Evolutionary conservation across 2,329 filamentous ascomycete species (phyloP).

Genomic region (Arthrobotrys conoides): DNA sequence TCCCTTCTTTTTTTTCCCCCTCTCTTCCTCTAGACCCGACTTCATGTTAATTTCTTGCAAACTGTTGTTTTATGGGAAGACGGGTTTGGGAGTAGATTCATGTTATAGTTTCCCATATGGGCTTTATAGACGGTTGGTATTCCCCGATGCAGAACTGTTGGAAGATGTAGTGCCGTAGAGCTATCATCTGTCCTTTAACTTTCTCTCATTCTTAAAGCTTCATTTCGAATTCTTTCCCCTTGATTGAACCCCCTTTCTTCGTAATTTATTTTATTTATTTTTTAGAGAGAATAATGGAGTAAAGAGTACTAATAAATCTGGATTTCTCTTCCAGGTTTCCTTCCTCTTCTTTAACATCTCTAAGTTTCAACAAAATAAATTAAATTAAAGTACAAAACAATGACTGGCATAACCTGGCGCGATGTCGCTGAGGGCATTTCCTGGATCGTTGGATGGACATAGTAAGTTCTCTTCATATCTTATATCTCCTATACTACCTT

Average conservation of each 20-base stretch:
- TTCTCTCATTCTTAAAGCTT: neutral
- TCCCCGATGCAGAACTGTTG: neutral
- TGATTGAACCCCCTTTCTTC: neutral
- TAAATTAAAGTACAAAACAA: neutral
- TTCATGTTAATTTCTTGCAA: neutral
- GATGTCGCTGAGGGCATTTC: slow-evolving; percentile 37
- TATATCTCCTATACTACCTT: too few species aligned
- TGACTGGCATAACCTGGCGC: slow-evolving; percentile 27
- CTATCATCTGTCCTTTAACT: neutral
- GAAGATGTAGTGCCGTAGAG: neutral
- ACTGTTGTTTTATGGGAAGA: neutral
- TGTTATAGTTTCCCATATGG: slow-evolving; percentile 13
- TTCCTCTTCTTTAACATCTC: too few species aligned
- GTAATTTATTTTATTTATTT: neutral
- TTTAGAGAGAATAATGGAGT: neutral
- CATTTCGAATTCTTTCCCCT: neutral
- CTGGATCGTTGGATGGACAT: slow-evolving; percentile 77
- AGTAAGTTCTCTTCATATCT: slow-evolving; percentile 68
- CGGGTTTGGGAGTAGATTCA: too few species aligned
- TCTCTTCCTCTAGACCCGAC: neutral
- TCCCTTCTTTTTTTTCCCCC: neutral
- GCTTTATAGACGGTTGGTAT: slow-evolving; percentile 13
- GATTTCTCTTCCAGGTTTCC: neutral
- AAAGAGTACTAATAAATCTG: neutral
- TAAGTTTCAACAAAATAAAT: neutral